These are phyloP conservation scores for Aspergillus nidulans DNA, from an alignment of 495 filamentous ascomycete genomes.

Conservation along the genomic window DNA sequence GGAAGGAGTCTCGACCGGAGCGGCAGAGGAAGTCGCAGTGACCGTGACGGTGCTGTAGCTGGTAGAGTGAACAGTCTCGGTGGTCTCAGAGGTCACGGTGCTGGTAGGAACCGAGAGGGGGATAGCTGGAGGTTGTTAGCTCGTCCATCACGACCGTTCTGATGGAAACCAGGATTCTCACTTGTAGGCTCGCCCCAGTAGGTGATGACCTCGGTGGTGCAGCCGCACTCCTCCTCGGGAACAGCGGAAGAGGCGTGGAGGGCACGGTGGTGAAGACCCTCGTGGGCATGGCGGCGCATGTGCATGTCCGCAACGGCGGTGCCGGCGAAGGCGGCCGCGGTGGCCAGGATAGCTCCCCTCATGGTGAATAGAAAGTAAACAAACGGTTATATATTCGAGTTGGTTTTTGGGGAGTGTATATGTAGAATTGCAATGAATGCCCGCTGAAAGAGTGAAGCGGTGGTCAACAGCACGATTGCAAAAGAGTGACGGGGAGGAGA, in stretches of 20 bases:
- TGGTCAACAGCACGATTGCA: constrained; percentile 42
- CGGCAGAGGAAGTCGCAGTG: constrained; percentile 12
- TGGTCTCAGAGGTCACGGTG: constrained; percentile 26
- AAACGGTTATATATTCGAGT: constrained; percentile 1
- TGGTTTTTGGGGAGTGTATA: not conserved
- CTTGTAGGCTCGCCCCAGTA: constrained; percentile 56
- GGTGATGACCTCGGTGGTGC: constrained; percentile 64
- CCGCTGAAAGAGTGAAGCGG: constrained; percentile 98
- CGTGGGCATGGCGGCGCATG: constrained; percentile 59
- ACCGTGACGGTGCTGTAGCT: constrained; percentile 40
- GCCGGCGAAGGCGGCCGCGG: constrained; percentile 61
- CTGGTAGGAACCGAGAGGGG: constrained; percentile 3
- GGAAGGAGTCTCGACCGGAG: not conserved
- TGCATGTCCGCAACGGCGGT: constrained; percentile 55
- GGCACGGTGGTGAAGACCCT: constrained; percentile 49
- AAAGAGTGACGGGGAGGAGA: constrained; percentile 37
- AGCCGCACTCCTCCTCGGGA: constrained; percentile 51
- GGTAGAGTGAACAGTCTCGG: constrained; percentile 31
- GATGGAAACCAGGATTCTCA: constrained; percentile 31
- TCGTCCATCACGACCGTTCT: not conserved
- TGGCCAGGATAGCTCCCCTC: constrained; percentile 64
- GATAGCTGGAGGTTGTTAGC: constrained; percentile 5
- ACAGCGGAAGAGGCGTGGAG: constrained; percentile 19
- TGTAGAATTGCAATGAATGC: constrained; percentile 60
- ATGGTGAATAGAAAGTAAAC: constrained; percentile 43